Base-by-base conservation (phyloP, 1,139 yeast genomes). In the Candida freyschussii region DNA sequence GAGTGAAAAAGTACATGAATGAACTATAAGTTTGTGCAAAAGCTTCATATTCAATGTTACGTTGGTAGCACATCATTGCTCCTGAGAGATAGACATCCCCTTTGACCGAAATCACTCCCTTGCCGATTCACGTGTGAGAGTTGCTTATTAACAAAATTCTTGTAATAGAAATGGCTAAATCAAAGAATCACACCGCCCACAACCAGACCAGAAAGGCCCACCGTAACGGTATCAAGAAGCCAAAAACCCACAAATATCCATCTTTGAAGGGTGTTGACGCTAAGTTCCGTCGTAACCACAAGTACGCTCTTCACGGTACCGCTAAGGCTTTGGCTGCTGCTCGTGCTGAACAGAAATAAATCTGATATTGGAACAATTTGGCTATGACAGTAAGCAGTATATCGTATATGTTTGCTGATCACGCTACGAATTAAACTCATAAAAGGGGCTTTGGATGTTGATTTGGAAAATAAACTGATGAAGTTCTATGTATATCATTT, bases 141-240 rank as follows among this genome's bases (percentile, higher is more conserved):
- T n/a, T n/a, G n/a, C n/a, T n/a, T n/a, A n/a, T n/a, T n/a, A n/a
- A n/a, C n/a, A n/a, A n/a, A n/a, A n/a, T n/a, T n/a, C n/a, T n/a
- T n/a, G n/a, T n/a, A n/a, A n/a, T 24, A 34, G 41, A 66, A 68
- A 87, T 89, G 97, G 67, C 97, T 72, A 89, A 89, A 78, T 87
- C 97, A 58, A 91, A 91, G 96, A 91, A 91, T 77, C 98, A 91
- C 72, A 91, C 98, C 75, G 89, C 89, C 75, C 98, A 91, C 77
- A 91, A 91, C 94, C 97, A 91, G 73, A 85, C 84, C 87, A 83
- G 73, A 69, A 91, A 91, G 94, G 97, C 97, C 64, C 98, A 91
- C 96, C 89, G 80, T 70, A 91, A 91, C 85, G 98, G 98, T 75
- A 91, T 91, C 77, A 91, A 89, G 85, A 91, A 89, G 89, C 96